phyloP scores from a whole-genome alignment of 805 yeast species.

The Lipomyces kockii region DNA sequence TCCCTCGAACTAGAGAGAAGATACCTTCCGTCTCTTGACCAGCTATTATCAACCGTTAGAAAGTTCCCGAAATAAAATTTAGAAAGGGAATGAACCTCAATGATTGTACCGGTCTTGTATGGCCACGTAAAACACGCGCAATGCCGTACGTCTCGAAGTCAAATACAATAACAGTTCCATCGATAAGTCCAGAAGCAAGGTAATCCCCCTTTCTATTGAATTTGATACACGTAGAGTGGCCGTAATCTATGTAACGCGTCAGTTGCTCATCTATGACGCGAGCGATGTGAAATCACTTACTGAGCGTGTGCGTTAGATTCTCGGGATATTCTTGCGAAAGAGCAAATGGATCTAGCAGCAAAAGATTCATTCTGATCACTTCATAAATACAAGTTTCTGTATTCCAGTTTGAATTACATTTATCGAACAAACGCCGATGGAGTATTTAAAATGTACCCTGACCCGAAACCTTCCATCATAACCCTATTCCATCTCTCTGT shows the following conservation, averaged over 20 bases:
- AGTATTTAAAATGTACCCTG: background rate
- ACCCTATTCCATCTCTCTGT: background rate
- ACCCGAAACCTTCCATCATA: background rate
- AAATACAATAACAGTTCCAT: constrained; percentile 73
- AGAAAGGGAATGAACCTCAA: constrained; percentile 31
- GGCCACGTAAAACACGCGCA: constrained; percentile 63
- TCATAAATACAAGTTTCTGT: background rate
- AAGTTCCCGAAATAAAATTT: background rate
- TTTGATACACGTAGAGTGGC: constrained; percentile 65
- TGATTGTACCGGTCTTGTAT: constrained; percentile 73
- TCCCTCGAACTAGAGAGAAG: constrained; percentile 76
- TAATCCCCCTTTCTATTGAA: constrained; percentile 82
- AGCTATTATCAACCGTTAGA: constrained; percentile 45
- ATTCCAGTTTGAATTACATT: background rate
- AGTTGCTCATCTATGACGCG: background rate
- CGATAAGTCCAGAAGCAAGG: constrained; percentile 75
- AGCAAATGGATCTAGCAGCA: constrained; percentile 86
- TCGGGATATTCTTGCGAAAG: constrained; percentile 93
- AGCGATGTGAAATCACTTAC: constrained; percentile 35
- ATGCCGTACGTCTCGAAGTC: constrained; percentile 71
- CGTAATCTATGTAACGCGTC: constrained; percentile 39
- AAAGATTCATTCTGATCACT: constrained; percentile 64
- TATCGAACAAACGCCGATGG: background rate
- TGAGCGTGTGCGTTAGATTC: constrained; percentile 67
- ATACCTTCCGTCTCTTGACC: constrained; percentile 77